A percentile compares a stretch with the other conserved stretches of the same genome.
phyloP scores from a whole-genome alignment of 2,329 filamentous ascomycete genomes.

The Tolypocladium nubicola region DNA sequence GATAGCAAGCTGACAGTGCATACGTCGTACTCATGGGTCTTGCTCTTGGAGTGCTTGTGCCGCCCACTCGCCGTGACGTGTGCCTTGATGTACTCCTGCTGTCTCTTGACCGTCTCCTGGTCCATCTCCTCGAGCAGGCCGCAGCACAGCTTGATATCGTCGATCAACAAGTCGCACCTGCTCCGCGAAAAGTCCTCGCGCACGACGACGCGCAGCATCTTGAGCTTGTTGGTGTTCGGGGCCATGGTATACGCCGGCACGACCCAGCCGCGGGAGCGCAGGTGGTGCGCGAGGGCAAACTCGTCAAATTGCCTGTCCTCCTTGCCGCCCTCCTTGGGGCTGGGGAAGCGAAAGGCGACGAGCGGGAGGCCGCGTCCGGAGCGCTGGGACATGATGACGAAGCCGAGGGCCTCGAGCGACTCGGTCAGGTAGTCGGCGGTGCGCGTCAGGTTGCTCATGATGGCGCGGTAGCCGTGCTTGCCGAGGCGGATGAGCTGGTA shows the following conservation, averaged over 20 bases:
- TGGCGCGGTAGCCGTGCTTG: conserved; percentile 81
- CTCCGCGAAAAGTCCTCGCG: conserved; percentile 82
- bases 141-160: conserved; percentile 69
- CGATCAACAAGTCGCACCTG: conserved; percentile 68
- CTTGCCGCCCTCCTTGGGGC: conserved; percentile 34
- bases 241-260: conserved; percentile 97
- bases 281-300: conserved; percentile 72
- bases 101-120: conserved; percentile 55
- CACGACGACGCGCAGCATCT: conserved; percentile 87
- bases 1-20: conserved; percentile 9
- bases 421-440: conserved; percentile 79
- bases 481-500: conserved; percentile 94
- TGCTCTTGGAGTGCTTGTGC: conserved; percentile 36
- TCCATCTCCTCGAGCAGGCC: conserved; percentile 66
- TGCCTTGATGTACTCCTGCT: conserved; percentile 53
- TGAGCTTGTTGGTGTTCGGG: conserved; percentile 69
- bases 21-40: conserved; percentile 35
- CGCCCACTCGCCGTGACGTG: conserved; percentile 44
- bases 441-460: conserved; percentile 89
- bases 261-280: conserved; percentile 82
- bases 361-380: conserved; percentile 73
- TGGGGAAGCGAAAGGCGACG: conserved; percentile 73
- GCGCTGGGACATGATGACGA: conserved; percentile 78
- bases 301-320: conserved; percentile 58
- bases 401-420: conserved; percentile 63